These are phyloP conservation scores for Cinnamomum micranthum DNA, from an alignment of 164 flowering plant genomes.

Conservation along the genomic window DNA sequence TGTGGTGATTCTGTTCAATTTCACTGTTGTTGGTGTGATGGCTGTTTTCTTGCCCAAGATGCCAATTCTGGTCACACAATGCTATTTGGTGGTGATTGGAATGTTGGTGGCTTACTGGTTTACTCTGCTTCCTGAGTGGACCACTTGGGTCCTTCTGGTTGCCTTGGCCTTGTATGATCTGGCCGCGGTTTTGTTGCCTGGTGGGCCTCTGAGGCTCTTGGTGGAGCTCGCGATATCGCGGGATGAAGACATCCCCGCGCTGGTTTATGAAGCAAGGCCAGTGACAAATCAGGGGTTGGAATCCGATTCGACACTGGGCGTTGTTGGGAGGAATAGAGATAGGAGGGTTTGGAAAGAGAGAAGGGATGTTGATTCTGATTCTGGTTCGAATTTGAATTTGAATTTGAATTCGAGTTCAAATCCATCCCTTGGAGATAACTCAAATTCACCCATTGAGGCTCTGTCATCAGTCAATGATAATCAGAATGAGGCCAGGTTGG, in stretches of 20 bases:
- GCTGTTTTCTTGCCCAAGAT: slow-evolving; percentile 73
- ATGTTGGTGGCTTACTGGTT: slow-evolving; percentile 95
- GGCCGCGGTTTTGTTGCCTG: slow-evolving; percentile 95
- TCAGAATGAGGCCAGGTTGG: slow-evolving; percentile 28
- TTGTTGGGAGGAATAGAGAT: slow-evolving; percentile 15
- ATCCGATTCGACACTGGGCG: slow-evolving; percentile 14
- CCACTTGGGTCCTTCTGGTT: slow-evolving; percentile 88
- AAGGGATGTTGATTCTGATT: slow-evolving; percentile 18
- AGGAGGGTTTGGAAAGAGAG: slow-evolving; percentile 78
- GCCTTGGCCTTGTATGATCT: slow-evolving; percentile 97
- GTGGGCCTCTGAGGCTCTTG: slow-evolving; percentile 86
- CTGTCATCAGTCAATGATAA: slow-evolving; percentile 13
- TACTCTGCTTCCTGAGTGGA: slow-evolving; percentile 92
- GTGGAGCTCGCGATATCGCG: slow-evolving; percentile 94
- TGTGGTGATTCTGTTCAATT: slow-evolving; percentile 59
- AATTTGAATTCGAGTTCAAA: slow-evolving; percentile 12
- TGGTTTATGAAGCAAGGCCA: slow-evolving; percentile 96
- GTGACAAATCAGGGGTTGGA: slow-evolving; percentile 32
- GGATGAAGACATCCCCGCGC: slow-evolving; percentile 97
- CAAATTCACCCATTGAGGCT: slow-evolving; percentile 19
- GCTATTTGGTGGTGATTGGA: slow-evolving; percentile 86
- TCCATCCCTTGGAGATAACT: neutral
- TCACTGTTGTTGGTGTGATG: slow-evolving; percentile 76
- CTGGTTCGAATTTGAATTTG: slow-evolving; percentile 16
- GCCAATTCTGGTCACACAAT: slow-evolving; percentile 75